Evolutionary conservation across 208 protist genomes (phyloP).

Genomic region (Trypanosoma congolense): DNA sequence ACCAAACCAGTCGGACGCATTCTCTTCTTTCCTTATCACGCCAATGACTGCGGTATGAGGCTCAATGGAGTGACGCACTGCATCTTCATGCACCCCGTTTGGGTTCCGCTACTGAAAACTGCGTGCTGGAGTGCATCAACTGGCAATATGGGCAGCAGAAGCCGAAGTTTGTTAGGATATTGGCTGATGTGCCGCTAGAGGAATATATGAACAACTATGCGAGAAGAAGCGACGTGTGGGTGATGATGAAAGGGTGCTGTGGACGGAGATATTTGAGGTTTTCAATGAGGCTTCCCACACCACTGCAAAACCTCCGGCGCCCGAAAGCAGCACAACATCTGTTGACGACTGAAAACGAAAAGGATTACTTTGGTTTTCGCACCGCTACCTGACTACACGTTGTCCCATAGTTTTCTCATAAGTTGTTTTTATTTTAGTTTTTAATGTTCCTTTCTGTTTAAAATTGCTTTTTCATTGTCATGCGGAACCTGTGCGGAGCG

Average conservation of each 20-base stretch:
- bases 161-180: constrained; percentile 91
- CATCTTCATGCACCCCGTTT: constrained; percentile 90
- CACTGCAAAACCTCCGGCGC: too few species aligned
- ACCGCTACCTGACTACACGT: too few species aligned
- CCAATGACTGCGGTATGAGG: constrained; percentile 93
- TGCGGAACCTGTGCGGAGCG: too few species aligned
- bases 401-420: too few species aligned
- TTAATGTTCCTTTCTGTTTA: too few species aligned
- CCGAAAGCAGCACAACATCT: too few species aligned
- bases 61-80: constrained; percentile 90
- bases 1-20: constrained; percentile 28
- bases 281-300: constrained; percentile 18
- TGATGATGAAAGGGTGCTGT: constrained; percentile 28
- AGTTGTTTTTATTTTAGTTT: too few species aligned
- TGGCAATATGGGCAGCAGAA: constrained; percentile 89
- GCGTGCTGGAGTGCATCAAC: constrained; percentile 89
- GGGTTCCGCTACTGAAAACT: constrained; percentile 86
- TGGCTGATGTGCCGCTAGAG: constrained; percentile 93
- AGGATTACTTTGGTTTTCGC: too few species aligned
- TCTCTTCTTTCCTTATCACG: constrained; percentile 83
- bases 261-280: constrained; percentile 44
- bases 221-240: constrained; percentile 68
- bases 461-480: too few species aligned
- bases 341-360: too few species aligned
- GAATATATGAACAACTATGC: constrained; percentile 92